A percentile compares a stretch with the other conserved stretches of the same genome.
Evolutionary conservation across 108 stramenopile species (phyloP).

Genomic region (Nannochloropsis salina): DNA sequence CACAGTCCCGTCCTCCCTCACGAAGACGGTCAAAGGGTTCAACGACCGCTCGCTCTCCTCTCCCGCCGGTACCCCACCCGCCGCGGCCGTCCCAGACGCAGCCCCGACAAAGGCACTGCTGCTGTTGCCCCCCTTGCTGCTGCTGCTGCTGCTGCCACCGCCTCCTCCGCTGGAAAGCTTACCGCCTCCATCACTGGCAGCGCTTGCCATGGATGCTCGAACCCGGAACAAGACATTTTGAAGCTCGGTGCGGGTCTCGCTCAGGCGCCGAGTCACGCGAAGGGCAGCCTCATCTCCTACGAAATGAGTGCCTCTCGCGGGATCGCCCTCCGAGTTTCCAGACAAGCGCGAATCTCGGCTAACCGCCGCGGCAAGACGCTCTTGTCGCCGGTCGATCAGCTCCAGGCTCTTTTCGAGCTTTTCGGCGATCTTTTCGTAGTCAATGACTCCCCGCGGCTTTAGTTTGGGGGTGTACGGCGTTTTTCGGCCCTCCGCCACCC

Average conservation of each 20-base stretch:
- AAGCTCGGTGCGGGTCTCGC: conserved; percentile 5
- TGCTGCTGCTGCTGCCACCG: neutral
- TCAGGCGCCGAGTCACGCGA: neutral
- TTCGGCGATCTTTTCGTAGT: conserved; percentile 52
- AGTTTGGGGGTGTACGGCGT: neutral
- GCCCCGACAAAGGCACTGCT: neutral
- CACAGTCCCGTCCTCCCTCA: conserved; percentile 90
- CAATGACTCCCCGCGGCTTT: conserved; percentile 29
- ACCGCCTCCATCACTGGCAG: no score
- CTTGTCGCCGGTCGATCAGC: conserved; percentile 35
- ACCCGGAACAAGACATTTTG: conserved; percentile 23
- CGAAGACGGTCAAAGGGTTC: conserved; percentile 39
- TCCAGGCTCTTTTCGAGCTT: conserved; percentile 43
- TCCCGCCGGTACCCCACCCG: neutral
- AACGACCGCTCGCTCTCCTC: neutral
- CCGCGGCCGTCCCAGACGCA: neutral
- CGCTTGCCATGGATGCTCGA: conserved; percentile 11
- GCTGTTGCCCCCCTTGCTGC: neutral
- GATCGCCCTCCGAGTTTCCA: conserved; percentile 9
- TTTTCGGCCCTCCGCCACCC: conserved; percentile 8
- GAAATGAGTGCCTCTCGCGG: conserved; percentile 26
- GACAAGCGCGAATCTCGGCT: conserved; percentile 22
- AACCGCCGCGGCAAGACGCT: conserved; percentile 6
- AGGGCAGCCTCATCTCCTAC: neutral
- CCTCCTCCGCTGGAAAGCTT: no score